Evolutionary conservation across 2,329 filamentous ascomycete genomes (phyloP).

Genomic region (Claviceps africana): DNA sequence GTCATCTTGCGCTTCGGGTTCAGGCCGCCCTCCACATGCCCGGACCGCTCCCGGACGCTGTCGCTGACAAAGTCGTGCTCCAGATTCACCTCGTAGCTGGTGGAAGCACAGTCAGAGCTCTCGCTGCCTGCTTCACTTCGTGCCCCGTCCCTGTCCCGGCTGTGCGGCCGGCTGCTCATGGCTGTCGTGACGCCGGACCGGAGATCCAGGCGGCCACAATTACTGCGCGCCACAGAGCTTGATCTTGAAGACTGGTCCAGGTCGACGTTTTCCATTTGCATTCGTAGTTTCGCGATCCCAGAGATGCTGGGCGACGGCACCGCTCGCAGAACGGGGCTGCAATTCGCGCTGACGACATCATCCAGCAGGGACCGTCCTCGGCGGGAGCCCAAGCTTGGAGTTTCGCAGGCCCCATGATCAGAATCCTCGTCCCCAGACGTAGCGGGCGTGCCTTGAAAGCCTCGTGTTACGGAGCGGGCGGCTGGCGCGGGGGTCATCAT

Average conservation of each 20-base stretch:
- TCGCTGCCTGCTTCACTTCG: constrained; percentile 38
- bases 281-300: constrained; percentile 70
- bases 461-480: constrained; percentile 41
- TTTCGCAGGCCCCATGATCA: constrained; percentile 29
- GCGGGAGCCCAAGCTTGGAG: constrained; percentile 23
- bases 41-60: constrained; percentile 33
- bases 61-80: constrained; percentile 75
- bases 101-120: constrained; percentile 52
- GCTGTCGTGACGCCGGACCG: constrained; percentile 33
- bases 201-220: constrained; percentile 24
- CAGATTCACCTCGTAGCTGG: constrained; percentile 73
- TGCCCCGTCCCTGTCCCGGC: constrained; percentile 43
- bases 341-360: constrained; percentile 48
- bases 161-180: constrained; percentile 39
- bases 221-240: constrained; percentile 40
- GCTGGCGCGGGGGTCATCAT: constrained; percentile 35
- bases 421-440: constrained; percentile 45
- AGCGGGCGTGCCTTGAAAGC: constrained; percentile 39
- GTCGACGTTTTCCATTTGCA: constrained; percentile 66
- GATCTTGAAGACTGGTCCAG: constrained; percentile 43
- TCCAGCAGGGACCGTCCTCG: constrained; percentile 31
- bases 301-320: constrained; percentile 41
- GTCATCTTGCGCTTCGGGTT: constrained; percentile 67
- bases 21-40: constrained; percentile 38
- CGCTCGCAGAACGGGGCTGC: constrained; percentile 45